Conservation (phyloP, 768 basidiomycete species). For the Grammothele lineata region DNA sequence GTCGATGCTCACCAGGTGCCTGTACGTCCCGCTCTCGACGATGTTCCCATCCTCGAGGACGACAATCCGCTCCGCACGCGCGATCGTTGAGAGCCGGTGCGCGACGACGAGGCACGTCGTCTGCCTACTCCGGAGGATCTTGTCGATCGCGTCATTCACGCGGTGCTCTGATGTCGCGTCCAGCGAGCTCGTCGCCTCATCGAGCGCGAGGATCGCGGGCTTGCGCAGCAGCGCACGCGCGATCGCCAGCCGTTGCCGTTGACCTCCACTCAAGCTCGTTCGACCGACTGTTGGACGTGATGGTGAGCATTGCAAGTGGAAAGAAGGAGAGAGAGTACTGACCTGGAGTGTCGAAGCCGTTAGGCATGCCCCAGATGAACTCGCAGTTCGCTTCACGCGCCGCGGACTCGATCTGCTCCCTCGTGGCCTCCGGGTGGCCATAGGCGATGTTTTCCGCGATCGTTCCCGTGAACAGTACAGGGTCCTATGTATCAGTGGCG, state of each 20-base stretch:
- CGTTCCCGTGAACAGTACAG: conserved; percentile 86
- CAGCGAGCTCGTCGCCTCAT: conserved; percentile 86
- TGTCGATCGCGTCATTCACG: conserved; percentile 89
- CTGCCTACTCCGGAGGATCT: conserved; percentile 70
- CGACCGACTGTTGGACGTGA: conserved; percentile 51
- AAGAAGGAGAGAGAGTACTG: conserved; percentile 23
- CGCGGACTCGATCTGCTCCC: conserved; percentile 82
- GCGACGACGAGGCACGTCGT: conserved; percentile 90
- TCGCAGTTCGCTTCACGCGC: conserved; percentile 93
- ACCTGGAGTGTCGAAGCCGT: conserved; percentile 94
- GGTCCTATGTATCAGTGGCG: conserved; percentile 64
- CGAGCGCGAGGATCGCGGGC: conserved; percentile 82
- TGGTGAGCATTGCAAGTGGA: not conserved
- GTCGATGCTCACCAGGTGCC: conserved; percentile 61
- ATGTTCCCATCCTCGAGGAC: conserved; percentile 86
- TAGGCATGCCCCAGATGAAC: conserved; percentile 91
- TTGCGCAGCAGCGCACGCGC: conserved; percentile 86
- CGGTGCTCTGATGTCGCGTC: conserved; percentile 87
- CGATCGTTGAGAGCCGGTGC: conserved; percentile 86
- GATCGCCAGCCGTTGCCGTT: conserved; percentile 77
- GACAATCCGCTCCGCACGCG: conserved; percentile 83
- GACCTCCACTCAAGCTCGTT: conserved; percentile 71
- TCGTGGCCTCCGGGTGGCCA: conserved; percentile 69
- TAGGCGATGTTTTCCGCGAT: conserved; percentile 95
- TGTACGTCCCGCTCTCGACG: conserved; percentile 78